phyloP scores from a whole-genome alignment of 2,329 filamentous ascomycete species.

The Paecilomyces dactylethromorphus region DNA sequence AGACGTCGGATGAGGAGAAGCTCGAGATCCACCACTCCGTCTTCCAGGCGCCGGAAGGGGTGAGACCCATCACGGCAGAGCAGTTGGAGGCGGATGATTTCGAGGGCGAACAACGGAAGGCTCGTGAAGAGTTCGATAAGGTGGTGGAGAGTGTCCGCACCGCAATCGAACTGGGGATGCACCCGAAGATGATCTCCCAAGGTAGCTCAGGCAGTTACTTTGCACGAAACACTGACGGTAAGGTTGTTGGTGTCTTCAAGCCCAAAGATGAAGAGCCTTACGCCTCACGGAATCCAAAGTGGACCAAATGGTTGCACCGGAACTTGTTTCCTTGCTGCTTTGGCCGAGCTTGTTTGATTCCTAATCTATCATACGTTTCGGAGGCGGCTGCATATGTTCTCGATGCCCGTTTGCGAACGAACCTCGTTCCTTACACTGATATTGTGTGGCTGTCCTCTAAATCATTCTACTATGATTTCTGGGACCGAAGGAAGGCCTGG shows the following conservation, averaged over 20 bases:
- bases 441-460: slow-evolving; percentile 92
- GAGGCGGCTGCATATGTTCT: slow-evolving; percentile 96
- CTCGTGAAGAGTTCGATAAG: slow-evolving; percentile 74
- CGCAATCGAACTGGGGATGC: slow-evolving; percentile 83
- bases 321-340: slow-evolving; percentile 98
- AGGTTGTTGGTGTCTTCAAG: slow-evolving; percentile 96
- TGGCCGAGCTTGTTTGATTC: slow-evolving; percentile 88
- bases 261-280: slow-evolving; percentile 99
- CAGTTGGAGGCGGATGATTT: slow-evolving; percentile 55
- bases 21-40: slow-evolving; percentile 97
- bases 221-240: slow-evolving; percentile 82
- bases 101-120: slow-evolving; percentile 57
- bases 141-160: slow-evolving; percentile 83
- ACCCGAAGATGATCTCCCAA: slow-evolving; percentile 93
- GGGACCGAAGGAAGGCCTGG: slow-evolving; percentile 84
- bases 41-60: slow-evolving; percentile 85
- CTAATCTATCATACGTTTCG: slow-evolving; percentile 94
- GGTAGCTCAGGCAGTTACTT: slow-evolving; percentile 98
- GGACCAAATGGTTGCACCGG: slow-evolving; percentile 99
- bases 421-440: slow-evolving; percentile 93
- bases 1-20: slow-evolving; percentile 70
- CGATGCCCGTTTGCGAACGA: slow-evolving; percentile 79
- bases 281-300: slow-evolving; percentile 93
- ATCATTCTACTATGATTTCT: slow-evolving; percentile 97
- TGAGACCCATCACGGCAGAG: slow-evolving; percentile 72